A percentile compares a stretch with the other conserved stretches of the same genome.
Conservation (phyloP, 2,329 filamentous ascomycete genomes). For the Mariannaea elegans region DNA sequence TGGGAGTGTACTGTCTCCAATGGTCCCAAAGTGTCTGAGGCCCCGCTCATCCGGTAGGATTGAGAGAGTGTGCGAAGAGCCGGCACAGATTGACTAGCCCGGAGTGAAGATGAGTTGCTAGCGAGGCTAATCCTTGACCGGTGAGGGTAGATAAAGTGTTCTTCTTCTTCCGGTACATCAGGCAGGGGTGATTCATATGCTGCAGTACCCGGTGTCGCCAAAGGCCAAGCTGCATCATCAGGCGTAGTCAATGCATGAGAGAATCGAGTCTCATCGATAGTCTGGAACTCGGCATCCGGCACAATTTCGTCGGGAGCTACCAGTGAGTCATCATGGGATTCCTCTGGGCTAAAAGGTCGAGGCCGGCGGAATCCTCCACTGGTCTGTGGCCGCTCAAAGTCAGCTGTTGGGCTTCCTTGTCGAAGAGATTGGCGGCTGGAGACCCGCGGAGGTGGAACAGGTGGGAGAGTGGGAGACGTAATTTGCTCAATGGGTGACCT, state of each 20-base stretch:
- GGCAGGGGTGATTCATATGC: slow-evolving; percentile 58
- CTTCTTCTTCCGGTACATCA: slow-evolving; percentile 72
- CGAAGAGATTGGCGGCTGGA: slow-evolving; percentile 64
- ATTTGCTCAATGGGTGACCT: slow-evolving; percentile 44
- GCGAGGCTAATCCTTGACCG: slow-evolving; percentile 55
- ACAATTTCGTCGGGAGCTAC: slow-evolving; percentile 25
- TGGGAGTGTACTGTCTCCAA: slow-evolving; percentile 52
- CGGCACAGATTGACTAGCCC: slow-evolving; percentile 65
- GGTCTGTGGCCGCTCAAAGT: slow-evolving; percentile 55
- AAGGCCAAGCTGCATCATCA: slow-evolving; percentile 55
- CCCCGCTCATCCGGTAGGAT: slow-evolving; percentile 55
- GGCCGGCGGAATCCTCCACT: slow-evolving; percentile 56
- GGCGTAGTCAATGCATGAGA: slow-evolving; percentile 54
- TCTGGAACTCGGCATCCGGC: slow-evolving; percentile 19
- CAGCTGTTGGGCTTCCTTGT: slow-evolving; percentile 50
- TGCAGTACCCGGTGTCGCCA: slow-evolving; percentile 35
- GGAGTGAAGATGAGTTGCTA: slow-evolving; percentile 61
- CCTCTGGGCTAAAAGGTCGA: slow-evolving; percentile 49
- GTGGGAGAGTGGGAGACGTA: slow-evolving; percentile 45
- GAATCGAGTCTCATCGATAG: slow-evolving; percentile 33
- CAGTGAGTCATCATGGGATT: slow-evolving; percentile 30
- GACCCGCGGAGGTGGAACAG: slow-evolving; percentile 60
- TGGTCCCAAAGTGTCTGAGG: slow-evolving; percentile 62
- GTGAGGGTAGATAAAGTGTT: slow-evolving; percentile 51
- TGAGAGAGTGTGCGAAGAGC: slow-evolving; percentile 57